These are phyloP conservation scores for Colletotrichum lentis DNA, from an alignment of 2,329 filamentous ascomycete genomes.

Conservation along the genomic window DNA sequence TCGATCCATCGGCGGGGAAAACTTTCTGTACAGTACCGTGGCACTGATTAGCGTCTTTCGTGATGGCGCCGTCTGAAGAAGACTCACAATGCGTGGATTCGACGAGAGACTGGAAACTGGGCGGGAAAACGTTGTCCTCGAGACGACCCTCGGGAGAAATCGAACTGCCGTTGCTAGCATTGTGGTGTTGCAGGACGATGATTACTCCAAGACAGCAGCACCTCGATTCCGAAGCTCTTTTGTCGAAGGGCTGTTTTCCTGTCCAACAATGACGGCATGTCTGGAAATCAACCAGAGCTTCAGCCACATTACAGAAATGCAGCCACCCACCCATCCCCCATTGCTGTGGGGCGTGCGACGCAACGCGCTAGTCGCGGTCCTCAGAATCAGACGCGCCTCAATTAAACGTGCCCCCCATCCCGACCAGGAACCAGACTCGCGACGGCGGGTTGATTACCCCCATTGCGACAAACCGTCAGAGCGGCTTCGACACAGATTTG, in stretches of 20 bases:
- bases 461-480: background rate
- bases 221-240: conserved; percentile 23
- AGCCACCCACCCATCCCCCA: conserved; percentile 14
- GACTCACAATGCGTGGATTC: conserved; percentile 64
- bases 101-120: conserved; percentile 57
- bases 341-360: background rate
- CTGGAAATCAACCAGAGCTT: conserved; percentile 1
- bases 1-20: conserved; percentile 58
- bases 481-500: too few relatives aligned
- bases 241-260: conserved; percentile 1
- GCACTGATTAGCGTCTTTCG: conserved; percentile 32
- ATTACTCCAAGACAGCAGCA: background rate
- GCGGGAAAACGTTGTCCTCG: conserved; percentile 41
- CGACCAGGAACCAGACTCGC: background rate
- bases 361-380: conserved; percentile 19
- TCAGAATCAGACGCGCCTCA: conserved; percentile 35
- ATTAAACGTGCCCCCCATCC: conserved; percentile 33
- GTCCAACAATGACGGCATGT: conserved; percentile 22
- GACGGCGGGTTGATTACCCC: background rate
- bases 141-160: conserved; percentile 35
- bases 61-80: background rate
- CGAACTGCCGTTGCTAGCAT: conserved; percentile 48
- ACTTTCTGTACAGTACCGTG: conserved; percentile 58
- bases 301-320: background rate
- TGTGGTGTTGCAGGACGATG: conserved; percentile 5